A percentile compares a stretch with the other conserved stretches of the same genome.
These are phyloP conservation scores for Tricholoma furcatifolium DNA, from an alignment of 768 basidiomycete genomes.

Conservation along the genomic window DNA sequence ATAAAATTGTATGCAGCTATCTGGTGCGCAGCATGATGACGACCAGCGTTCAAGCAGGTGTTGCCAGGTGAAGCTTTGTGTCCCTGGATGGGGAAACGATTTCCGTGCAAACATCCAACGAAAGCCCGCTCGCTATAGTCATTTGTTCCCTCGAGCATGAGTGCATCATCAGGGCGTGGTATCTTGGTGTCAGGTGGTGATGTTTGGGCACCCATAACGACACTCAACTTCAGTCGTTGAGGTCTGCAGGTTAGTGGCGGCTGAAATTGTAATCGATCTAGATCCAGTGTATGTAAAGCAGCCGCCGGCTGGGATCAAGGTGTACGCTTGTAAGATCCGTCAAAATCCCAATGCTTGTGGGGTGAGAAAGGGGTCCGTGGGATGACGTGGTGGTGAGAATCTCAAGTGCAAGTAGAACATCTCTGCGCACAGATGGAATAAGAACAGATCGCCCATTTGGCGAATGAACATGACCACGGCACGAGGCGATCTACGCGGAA, in stretches of 20 bases:
- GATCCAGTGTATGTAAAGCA: background rate
- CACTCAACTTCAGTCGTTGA: background rate
- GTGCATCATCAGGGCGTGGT: background rate
- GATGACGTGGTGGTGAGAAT: conserved; percentile 10
- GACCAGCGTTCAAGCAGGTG: too few relatives aligned
- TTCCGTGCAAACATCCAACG: background rate
- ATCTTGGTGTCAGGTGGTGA: conserved; percentile 5
- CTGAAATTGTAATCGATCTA: background rate
- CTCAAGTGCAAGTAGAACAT: background rate
- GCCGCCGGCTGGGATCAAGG: background rate
- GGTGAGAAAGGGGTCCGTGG: conserved; percentile 6
- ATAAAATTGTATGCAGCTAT: too few relatives aligned
- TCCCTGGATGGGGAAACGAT: conserved; percentile 2
- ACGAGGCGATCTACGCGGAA: conserved; percentile 11
- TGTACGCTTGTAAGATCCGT: conserved; percentile 9
- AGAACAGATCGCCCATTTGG: conserved; percentile 7
- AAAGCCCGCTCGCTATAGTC: conserved; percentile 1
- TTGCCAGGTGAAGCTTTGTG: background rate
- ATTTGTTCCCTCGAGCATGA: conserved; percentile 1
- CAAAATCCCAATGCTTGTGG: background rate
- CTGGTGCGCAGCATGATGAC: too few relatives aligned
- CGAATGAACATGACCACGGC: background rate
- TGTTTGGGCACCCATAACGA: background rate
- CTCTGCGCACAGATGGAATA: conserved; percentile 5
- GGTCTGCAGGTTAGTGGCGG: background rate